Conservation (phyloP, 805 yeast genomes). For the Ogataea corticis region DNA sequence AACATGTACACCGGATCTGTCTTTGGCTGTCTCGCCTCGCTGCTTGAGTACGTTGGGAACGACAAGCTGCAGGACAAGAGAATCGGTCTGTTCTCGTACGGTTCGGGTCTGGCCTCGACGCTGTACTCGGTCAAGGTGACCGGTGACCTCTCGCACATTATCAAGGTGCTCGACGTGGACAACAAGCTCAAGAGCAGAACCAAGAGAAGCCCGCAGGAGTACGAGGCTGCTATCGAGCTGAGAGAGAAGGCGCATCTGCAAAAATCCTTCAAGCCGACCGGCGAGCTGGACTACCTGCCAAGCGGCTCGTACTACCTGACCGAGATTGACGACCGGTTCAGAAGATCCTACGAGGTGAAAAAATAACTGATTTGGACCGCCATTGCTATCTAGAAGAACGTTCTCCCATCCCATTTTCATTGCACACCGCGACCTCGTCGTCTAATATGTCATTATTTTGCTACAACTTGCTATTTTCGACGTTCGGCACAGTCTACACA, state of each 20-base stretch:
- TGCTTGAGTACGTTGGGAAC: constrained; percentile 71
- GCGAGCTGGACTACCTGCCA: constrained; percentile 69
- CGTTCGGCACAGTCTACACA: background rate
- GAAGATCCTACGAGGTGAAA: constrained; percentile 76
- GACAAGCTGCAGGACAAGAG: constrained; percentile 79
- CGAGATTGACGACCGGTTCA: constrained; percentile 82
- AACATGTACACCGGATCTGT: constrained; percentile 97
- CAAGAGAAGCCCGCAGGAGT: constrained; percentile 71
- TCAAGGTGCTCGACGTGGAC: constrained; percentile 64
- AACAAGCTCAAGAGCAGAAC: constrained; percentile 65
- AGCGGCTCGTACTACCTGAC: constrained; percentile 82
- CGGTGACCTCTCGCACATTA: constrained; percentile 76
- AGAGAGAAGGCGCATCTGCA: constrained; percentile 90
- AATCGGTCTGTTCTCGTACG: constrained; percentile 92
- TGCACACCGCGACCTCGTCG: background rate
- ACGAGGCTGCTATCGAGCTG: constrained; percentile 74
- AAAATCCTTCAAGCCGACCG: constrained; percentile 77
- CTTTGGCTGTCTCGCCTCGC: constrained; percentile 82
- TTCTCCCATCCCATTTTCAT: background rate
- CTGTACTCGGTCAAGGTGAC: constrained; percentile 75
- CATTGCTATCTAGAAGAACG: constrained; percentile 7
- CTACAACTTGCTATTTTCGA: background rate
- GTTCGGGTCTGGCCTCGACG: constrained; percentile 95
- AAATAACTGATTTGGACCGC: constrained; percentile 36
- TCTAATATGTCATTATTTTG: background rate